A percentile compares a stretch with the other conserved stretches of the same genome.
Evolutionary conservation across 148 eudicot genomes (phyloP).

Genomic region (Camellia granthamiana): DNA sequence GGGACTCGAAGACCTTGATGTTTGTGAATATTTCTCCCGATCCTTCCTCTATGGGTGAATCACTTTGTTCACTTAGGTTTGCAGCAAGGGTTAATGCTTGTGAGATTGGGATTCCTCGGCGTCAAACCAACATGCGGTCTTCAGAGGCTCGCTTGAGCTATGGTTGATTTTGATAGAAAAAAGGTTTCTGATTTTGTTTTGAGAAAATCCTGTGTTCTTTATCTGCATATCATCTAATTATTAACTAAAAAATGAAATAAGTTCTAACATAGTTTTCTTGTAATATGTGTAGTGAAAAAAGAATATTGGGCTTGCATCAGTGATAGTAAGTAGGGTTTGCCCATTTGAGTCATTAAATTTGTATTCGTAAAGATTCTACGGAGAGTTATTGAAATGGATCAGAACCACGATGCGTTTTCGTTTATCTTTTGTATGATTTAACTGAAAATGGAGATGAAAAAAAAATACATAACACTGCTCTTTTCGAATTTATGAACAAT

Average conservation of each 20-base stretch:
- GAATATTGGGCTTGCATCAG: conserved; percentile 28
- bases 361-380: conserved; percentile 17
- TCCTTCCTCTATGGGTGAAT: conserved; percentile 61
- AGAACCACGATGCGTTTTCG: background rate
- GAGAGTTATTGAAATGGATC: background rate
- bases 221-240: conserved; percentile 10
- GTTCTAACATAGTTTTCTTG: conserved; percentile 44
- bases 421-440: no score
- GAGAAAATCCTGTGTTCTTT: conserved; percentile 11
- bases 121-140: conserved; percentile 57
- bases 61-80: conserved; percentile 81
- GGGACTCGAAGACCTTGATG: conserved; percentile 92
- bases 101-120: conserved; percentile 76
- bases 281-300: conserved; percentile 40
- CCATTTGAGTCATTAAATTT: conserved; percentile 22
- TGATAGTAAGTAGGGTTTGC: conserved; percentile 19
- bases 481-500: background rate
- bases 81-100: conserved; percentile 86
- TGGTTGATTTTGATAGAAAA: conserved; percentile 35
- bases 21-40: conserved; percentile 86
- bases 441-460: background rate
- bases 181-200: background rate
- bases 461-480: background rate
- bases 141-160: conserved; percentile 59
- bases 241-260: no score